Evolutionary conservation across 2,329 filamentous ascomycete species (phyloP), one percentile per base, ranked within the genome.

Genomic region (Ophiosphaerella korrae): DNA sequence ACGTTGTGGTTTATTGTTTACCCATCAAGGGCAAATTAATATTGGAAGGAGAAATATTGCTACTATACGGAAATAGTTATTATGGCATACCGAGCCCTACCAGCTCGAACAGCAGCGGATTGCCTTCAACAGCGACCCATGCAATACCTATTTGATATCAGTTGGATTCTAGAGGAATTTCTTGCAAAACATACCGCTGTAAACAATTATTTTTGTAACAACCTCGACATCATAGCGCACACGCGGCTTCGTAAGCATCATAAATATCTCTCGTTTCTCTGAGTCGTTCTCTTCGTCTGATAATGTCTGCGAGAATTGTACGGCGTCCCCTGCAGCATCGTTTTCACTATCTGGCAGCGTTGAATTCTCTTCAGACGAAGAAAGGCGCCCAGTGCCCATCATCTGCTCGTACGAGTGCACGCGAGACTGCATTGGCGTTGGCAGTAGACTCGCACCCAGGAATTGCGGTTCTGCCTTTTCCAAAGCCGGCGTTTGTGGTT

Each of bases 161-260:
- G 48, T 26, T 12, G 12, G 12, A 2, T 23, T 7, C 4, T n/a
- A 7, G 16, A 16, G 18, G 26, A 36, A 11, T 8, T 26, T 29
- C 21, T 3, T 11, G 18, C 5, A 21, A 21, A n/a, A 52, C 86
- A 74, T 77, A 91, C 93, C 94, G 52, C 88, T 84, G 77, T 99
- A 99, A 21, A 99, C 91, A 64, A 99, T 89, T 53, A 99, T 75
- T 76, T 97, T 97, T 5, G 94, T 97, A 33, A 99, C 89, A 34
- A 99, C 93, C 74, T 99, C 94, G n/a, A 97, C 93, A 75, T 99
- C 94, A 68, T 97, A 99, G 63, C 92, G 82, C 52, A 97, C 92
- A 60, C 94, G 85, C 42, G 94, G 92, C 75, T 88, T 90, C 57
- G 92, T 87, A 48, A 97, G 80, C 68, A 83, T 85, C 38, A 87